These are phyloP conservation scores for Cercospora sp. DNA, from an alignment of 2,329 filamentous ascomycete genomes.

Conservation along the genomic window DNA sequence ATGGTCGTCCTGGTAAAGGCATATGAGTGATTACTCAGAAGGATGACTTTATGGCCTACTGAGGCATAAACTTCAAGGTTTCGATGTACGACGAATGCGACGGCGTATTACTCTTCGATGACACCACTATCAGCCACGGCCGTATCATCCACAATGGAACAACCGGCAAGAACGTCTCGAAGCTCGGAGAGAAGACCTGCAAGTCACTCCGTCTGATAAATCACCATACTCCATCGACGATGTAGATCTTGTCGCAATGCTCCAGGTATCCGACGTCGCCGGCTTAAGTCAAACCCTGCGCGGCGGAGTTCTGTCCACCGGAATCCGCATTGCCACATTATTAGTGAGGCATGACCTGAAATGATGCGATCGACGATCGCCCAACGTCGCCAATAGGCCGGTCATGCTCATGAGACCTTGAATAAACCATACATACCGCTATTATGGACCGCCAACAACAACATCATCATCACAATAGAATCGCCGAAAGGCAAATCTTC, in stretches of 20 bases:
- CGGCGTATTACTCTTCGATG: neutral
- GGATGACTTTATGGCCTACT: neutral
- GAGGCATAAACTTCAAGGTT: neutral
- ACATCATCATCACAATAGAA: neutral
- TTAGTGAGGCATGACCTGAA: neutral
- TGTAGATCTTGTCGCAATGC: neutral
- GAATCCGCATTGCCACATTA: neutral
- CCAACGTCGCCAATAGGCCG: neutral
- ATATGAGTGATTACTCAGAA: neutral
- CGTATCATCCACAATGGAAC: neutral
- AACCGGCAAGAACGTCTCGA: neutral
- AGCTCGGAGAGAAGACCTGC: neutral
- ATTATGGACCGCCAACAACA: neutral
- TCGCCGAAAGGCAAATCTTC: neutral
- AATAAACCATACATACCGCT: neutral
- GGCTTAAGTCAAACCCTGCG: neutral
- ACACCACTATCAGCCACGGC: neutral
- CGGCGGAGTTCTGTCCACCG: too few relatives aligned
- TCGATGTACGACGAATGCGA: neutral
- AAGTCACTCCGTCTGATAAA: neutral
- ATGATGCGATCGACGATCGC: neutral
- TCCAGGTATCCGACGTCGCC: neutral
- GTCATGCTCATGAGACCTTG: neutral
- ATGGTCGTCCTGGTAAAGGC: neutral
- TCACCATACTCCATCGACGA: neutral